Evolutionary conservation across 257 asterid genomes (phyloP).

Genomic region (Scutellaria galericulata): DNA sequence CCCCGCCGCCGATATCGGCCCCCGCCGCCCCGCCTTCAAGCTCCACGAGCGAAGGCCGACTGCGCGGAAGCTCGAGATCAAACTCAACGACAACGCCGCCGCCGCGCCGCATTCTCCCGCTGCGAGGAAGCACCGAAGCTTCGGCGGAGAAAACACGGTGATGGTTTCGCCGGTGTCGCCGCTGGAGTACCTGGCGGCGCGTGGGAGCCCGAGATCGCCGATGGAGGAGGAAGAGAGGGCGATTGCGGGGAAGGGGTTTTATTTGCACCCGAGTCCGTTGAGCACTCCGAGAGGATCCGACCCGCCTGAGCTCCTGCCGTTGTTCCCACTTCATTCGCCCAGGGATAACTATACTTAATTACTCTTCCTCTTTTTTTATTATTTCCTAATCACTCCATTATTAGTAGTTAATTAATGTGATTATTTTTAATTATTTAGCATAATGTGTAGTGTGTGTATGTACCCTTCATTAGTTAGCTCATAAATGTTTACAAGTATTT

Average conservation of each 20-base stretch:
- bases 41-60: constrained; percentile 74
- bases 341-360: constrained; percentile 23
- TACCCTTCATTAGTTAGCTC: not conserved
- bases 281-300: constrained; percentile 66
- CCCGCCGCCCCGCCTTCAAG: constrained; percentile 59
- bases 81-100: constrained; percentile 39
- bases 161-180: constrained; percentile 82
- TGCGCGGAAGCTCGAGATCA: constrained; percentile 65
- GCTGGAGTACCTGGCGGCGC: constrained; percentile 56
- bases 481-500: not conserved
- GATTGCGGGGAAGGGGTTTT: constrained; percentile 69
- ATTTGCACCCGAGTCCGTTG: constrained; percentile 73
- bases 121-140: constrained; percentile 30
- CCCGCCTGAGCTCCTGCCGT: constrained; percentile 78
- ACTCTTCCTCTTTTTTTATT: constrained; percentile 14
- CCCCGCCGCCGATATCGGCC: constrained; percentile 42
- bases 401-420: not conserved
- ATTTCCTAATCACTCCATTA: constrained; percentile 3
- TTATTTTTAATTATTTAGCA: not conserved
- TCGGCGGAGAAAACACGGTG: constrained; percentile 35
- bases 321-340: constrained; percentile 76
- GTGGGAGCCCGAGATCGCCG: constrained; percentile 60
- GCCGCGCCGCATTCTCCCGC: constrained; percentile 33
- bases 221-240: constrained; percentile 67
- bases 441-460: constrained; percentile 15